phyloP scores from a whole-genome alignment of 495 filamentous ascomycete species.

The Penicillium crystallinum region DNA sequence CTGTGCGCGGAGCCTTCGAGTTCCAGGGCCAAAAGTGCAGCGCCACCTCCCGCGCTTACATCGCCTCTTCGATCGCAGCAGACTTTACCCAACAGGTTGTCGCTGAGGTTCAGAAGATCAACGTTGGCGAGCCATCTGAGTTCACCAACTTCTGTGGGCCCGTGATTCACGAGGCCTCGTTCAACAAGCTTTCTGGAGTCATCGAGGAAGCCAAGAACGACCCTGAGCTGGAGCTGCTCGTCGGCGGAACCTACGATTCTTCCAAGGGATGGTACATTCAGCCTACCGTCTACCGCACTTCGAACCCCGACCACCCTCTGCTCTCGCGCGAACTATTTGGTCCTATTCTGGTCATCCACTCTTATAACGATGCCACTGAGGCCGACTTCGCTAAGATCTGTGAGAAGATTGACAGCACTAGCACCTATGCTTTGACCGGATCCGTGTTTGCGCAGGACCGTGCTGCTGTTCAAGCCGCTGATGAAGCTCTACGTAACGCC shows the following conservation, averaged over 20 bases:
- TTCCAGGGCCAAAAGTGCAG: conserved; percentile 88
- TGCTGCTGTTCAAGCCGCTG: conserved; percentile 58
- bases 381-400: conserved; percentile 47
- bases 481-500: conserved; percentile 68
- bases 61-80: conserved; percentile 64
- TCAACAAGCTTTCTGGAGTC: conserved; percentile 47
- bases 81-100: conserved; percentile 59
- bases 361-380: conserved; percentile 54
- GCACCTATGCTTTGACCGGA: conserved; percentile 75
- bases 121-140: conserved; percentile 63
- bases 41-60: conserved; percentile 71
- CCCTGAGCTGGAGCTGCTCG: conserved; percentile 54
- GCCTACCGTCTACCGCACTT: conserved; percentile 61
- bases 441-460: conserved; percentile 73
- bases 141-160: conserved; percentile 58
- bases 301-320: conserved; percentile 58
- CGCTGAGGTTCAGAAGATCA: conserved; percentile 59
- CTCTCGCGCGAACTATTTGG: conserved; percentile 61
- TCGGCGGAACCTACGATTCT: conserved; percentile 55
- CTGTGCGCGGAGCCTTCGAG: conserved; percentile 78
- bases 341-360: conserved; percentile 54
- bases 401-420: conserved; percentile 56
- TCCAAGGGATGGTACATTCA: conserved; percentile 62
- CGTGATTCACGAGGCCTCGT: conserved; percentile 51
- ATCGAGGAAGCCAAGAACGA: conserved; percentile 62